Conservation (phyloP, 2,329 filamentous ascomycete species). For the Periconia digitata region DNA sequence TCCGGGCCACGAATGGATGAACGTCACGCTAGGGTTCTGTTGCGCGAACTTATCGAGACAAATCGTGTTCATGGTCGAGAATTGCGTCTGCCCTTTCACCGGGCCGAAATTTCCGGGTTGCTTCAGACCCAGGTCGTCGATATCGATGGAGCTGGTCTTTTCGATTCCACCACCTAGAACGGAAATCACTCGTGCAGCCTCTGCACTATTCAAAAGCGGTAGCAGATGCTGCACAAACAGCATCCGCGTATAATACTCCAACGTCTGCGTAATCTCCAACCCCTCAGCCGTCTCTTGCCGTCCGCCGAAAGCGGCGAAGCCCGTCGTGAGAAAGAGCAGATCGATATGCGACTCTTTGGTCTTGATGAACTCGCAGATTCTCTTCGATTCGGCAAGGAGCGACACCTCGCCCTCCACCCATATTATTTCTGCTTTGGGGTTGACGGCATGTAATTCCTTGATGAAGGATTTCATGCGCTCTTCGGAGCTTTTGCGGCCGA, state of each 20-base stretch:
- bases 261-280: slow-evolving; percentile 43
- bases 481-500: slow-evolving; percentile 46
- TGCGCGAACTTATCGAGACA: slow-evolving; percentile 37
- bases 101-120: slow-evolving; percentile 32
- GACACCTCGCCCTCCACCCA: slow-evolving; percentile 50
- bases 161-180: slow-evolving; percentile 41
- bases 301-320: slow-evolving; percentile 47
- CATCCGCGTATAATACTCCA: slow-evolving; percentile 51
- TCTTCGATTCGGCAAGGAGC: slow-evolving; percentile 48
- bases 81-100: slow-evolving; percentile 33
- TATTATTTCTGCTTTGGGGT: slow-evolving; percentile 46
- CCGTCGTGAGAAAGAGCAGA: slow-evolving; percentile 49
- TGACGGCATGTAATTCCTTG: slow-evolving; percentile 39
- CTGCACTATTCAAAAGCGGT: slow-evolving; percentile 38
- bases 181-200: slow-evolving; percentile 32
- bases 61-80: slow-evolving; percentile 38
- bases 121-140: slow-evolving; percentile 42
- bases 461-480: slow-evolving; percentile 37
- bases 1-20: slow-evolving; percentile 43
- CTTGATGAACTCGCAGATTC: slow-evolving; percentile 45
- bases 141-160: slow-evolving; percentile 17
- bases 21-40: slow-evolving; percentile 34
- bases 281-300: slow-evolving; percentile 41
- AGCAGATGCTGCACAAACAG: slow-evolving; percentile 46
- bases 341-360: slow-evolving; percentile 44